Evolutionary conservation across 1,139 yeast species (phyloP), one percentile per base, ranked within the genome.

Genomic region (Saccharomyces hybrid): DNA sequence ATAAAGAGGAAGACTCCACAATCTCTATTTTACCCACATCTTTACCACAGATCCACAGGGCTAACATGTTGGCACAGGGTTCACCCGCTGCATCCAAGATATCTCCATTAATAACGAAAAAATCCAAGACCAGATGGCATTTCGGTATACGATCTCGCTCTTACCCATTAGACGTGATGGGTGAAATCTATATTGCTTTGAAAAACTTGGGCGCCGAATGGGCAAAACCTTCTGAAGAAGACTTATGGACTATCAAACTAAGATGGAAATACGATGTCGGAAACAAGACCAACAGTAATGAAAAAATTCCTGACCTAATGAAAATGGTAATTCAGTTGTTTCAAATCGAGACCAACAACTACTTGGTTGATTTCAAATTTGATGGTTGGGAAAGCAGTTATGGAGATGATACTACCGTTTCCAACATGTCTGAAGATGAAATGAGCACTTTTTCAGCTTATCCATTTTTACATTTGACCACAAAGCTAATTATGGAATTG

Each of bases 111-210:
- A 79, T 88, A 9, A 79, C 86, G 46, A 90, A 90, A 69, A 89
- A 88, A 69, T 87, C 93, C 62, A 93, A 89, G 71, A 89, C 97
- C 7, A 83, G 97, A 72, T 93, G 99, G 99, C 99, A 93, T 75
- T 95, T 95, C 69, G 99, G 99, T 58, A 93, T 93, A 58, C 79
- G 99, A 66, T 89, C 97, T 8, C 80, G 98, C 65, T 89, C 97
- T 1, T 93, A 93, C 68, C 99, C 99, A 41, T 77, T 93, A 61
- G 99, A 93, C 70, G 99, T 93, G 7, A 93, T 93, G 99, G 97
- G 98, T 29, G 99, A 95, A 69, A 91, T 93, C 46, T 93, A 95
- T 72, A 79, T 97, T 48, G 99, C 99, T 0, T 77, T 93, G 65
- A 88, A 88, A 72, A 89, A 88, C 65, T 76, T 95, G 54, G 98